Percentiles rank a stretch among this genome's conserved stretches.
These are phyloP conservation scores for Cercospora citrullina DNA, from an alignment of 2,329 filamentous ascomycete species.

Conservation along the genomic window DNA sequence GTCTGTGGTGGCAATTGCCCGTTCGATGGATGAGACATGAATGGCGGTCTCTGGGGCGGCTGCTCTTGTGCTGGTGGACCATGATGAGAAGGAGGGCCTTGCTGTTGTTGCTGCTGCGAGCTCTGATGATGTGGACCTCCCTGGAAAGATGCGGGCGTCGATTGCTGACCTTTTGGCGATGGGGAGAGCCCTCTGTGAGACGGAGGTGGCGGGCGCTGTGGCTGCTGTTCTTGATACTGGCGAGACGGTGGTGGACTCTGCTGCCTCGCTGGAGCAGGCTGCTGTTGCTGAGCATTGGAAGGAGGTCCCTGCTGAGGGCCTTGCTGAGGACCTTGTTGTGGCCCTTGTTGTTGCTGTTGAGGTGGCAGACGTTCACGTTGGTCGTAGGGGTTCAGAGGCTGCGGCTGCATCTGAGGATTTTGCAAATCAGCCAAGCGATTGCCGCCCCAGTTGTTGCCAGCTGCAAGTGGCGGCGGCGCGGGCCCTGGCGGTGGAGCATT, in stretches of 20 bases:
- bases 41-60: slow-evolving; percentile 29
- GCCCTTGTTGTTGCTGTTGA: slow-evolving; percentile 68
- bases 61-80: slow-evolving; percentile 25
- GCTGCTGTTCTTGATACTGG: slow-evolving; percentile 44
- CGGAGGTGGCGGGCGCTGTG: slow-evolving; percentile 47
- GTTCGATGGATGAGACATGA: slow-evolving; percentile 30
- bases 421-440: slow-evolving; percentile 77
- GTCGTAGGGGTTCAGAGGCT: slow-evolving; percentile 75
- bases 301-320: slow-evolving; percentile 27
- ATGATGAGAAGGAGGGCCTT: slow-evolving; percentile 52
- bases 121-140: slow-evolving; percentile 48
- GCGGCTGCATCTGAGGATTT: slow-evolving; percentile 61
- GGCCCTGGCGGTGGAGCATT: slow-evolving; percentile 64
- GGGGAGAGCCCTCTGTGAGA: slow-evolving; percentile 57
- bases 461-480: slow-evolving; percentile 55
- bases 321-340: slow-evolving; percentile 24
- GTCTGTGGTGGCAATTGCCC: slow-evolving; percentile 26
- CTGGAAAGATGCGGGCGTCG: slow-evolving; percentile 55
- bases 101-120: slow-evolving; percentile 44
- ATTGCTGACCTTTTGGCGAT: slow-evolving; percentile 60
- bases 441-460: slow-evolving; percentile 60
- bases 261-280: slow-evolving; percentile 24
- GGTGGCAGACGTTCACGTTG: slow-evolving; percentile 68
- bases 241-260: slow-evolving; percentile 60
- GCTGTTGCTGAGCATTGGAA: slow-evolving; percentile 45